These are phyloP conservation scores for Gamsiella multidivaricata DNA, from an alignment of 192 early-diverging fungal genomes.

Conservation along the genomic window DNA sequence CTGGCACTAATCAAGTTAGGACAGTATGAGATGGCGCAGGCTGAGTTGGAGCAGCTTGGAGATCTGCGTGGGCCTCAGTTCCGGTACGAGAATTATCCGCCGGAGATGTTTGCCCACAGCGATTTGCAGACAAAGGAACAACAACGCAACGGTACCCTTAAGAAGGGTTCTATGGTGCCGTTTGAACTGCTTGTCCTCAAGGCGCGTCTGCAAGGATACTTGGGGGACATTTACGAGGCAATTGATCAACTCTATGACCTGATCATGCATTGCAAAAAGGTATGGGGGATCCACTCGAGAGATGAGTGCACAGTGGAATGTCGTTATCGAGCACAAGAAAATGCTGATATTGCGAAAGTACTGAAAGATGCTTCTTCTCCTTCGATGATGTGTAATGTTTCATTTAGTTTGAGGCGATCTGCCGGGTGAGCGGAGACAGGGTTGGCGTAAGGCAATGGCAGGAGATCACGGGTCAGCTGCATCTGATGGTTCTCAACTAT, in stretches of 20 bases:
- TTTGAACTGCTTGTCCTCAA: constrained; percentile 62
- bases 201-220: constrained; percentile 53
- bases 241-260: constrained; percentile 58
- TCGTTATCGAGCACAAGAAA: too few relatives aligned
- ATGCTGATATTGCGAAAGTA: neutral
- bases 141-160: neutral
- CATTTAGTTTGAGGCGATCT: constrained; percentile 36
- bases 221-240: constrained; percentile 53
- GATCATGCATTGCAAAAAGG: constrained; percentile 59
- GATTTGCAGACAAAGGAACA: constrained; percentile 24
- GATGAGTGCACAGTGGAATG: too few relatives aligned
- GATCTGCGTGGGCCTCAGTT: constrained; percentile 58
- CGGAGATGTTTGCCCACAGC: constrained; percentile 9
- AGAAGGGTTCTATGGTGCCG: constrained; percentile 58
- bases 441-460: constrained; percentile 49
- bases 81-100: constrained; percentile 57
- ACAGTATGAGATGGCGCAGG: constrained; percentile 62
- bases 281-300: neutral
- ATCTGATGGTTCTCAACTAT: constrained; percentile 59
- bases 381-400: too few relatives aligned
- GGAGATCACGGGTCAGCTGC: constrained; percentile 51
- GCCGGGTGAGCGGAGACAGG: constrained; percentile 12
- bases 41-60: constrained; percentile 63
- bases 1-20: constrained; percentile 58
- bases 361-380: too few relatives aligned